A percentile compares a stretch with the other conserved stretches of the same genome.
These are phyloP conservation scores for Hymenoscyphus occultus DNA, from an alignment of 2,329 filamentous ascomycete genomes.

Conservation along the genomic window DNA sequence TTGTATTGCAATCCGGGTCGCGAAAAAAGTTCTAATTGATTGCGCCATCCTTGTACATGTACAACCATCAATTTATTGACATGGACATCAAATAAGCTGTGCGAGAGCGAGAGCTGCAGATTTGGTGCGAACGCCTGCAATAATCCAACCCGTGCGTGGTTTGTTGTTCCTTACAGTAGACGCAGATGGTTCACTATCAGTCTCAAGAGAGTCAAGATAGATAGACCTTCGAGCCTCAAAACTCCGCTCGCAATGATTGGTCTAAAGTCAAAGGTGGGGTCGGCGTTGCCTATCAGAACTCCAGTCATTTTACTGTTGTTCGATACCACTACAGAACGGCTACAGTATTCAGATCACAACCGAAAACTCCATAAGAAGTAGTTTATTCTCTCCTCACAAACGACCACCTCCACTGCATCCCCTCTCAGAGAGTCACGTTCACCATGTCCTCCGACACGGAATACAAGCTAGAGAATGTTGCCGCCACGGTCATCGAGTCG, in stretches of 20 bases:
- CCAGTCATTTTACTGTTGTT: constrained; percentile 13
- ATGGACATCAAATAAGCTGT: not conserved
- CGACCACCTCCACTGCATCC: not conserved
- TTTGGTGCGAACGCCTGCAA: not conserved
- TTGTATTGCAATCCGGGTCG: constrained; percentile 16
- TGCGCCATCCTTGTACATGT: constrained; percentile 8
- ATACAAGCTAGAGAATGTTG: constrained; percentile 56
- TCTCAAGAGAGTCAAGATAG: no score
- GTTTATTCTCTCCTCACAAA: not conserved
- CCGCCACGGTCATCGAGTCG: constrained; percentile 47
- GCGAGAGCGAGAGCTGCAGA: not conserved
- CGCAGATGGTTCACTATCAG: no score
- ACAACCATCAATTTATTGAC: not conserved
- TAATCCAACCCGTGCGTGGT: no score
- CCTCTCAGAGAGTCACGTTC: not conserved
- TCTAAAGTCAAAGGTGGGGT: constrained; percentile 22
- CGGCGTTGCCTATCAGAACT: constrained; percentile 13
- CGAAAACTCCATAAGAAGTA: constrained; percentile 1
- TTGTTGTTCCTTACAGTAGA: no score
- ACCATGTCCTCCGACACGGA: constrained; percentile 41
- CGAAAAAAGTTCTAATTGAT: constrained; percentile 9
- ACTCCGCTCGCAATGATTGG: constrained; percentile 3
- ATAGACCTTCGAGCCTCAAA: not conserved
- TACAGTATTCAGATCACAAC: not conserved
- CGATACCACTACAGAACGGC: constrained; percentile 27